Base-by-base conservation (phyloP, 2,329 filamentous ascomycete genomes). In the Calonectria pauciramosa region DNA sequence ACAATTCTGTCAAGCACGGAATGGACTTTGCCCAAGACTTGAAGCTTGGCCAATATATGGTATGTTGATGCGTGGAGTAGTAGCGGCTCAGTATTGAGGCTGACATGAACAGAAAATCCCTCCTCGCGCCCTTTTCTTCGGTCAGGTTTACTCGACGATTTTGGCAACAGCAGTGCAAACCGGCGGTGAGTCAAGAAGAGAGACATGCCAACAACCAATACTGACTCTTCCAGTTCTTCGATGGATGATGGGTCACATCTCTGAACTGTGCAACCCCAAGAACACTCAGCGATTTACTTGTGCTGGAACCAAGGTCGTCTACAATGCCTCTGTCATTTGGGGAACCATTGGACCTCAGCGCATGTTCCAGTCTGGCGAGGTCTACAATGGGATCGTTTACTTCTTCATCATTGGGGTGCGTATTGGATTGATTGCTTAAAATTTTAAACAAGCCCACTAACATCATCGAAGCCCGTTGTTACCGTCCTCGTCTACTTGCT, bases 1-100 rank as follows among this genome's bases (percentile, higher is more conserved):
- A 73, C 71, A 73, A 73, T 49, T 73, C 71, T 14, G 71, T 73
- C 13, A 70, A 73, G 49, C 71, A 73, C 59, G 71, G 71, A 18
- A 73, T 73, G 71, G 71, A 73, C 41, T 73, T 73, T 66, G 71
- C 71, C 10, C 71, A 73, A 10, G 71, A 73, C 52, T n/a, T 72
- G 30, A 73, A 73, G 32, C 59, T 73, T 30, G 66, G 71, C 30
- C 71, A 73, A 20, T 73, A 73, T 26, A 73, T 73, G 66, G 71
- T 73, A 51, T 69, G 59, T 49, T 23, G 4, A 5, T 47, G n/a
- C 3, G 32, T 14, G 6, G 11, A 20, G 2, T 0, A 8, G 2
- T 0, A 8, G 1, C 7, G 20, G 18, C 16, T 44, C 13, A 3
- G 3, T 11, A 4, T 14, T 5, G 11, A 8, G 6, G 9, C 64